These are phyloP conservation scores for Ogataea paraovalis DNA, from an alignment of 805 yeast species.

Conservation along the genomic window DNA sequence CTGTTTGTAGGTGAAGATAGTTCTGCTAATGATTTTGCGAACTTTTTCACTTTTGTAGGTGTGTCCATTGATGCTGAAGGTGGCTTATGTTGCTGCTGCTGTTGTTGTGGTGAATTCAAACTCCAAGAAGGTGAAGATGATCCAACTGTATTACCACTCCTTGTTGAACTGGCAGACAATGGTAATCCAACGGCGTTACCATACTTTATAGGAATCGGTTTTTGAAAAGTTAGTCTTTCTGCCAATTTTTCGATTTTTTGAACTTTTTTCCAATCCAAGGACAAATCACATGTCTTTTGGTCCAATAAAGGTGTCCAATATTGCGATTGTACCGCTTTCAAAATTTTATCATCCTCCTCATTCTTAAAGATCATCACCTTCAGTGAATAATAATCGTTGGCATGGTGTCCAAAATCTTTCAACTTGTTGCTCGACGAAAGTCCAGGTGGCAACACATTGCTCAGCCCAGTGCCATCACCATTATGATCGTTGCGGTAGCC, in stretches of 20 bases:
- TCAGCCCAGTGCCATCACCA: not conserved
- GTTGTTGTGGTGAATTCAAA: not conserved
- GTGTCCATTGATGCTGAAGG: constrained; percentile 2
- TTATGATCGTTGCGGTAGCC: not conserved
- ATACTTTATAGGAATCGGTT: not conserved
- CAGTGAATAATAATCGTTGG: constrained; percentile 64
- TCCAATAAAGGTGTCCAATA: constrained; percentile 38
- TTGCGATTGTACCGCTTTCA: constrained; percentile 40
- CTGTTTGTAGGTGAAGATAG: constrained; percentile 6
- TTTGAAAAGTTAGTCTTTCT: not conserved
- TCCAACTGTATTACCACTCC: no score
- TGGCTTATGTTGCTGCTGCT: not conserved
- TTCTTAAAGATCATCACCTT: constrained; percentile 58
- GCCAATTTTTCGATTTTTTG: not conserved
- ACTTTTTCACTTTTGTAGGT: constrained; percentile 5
- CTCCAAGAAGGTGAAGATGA: constrained; percentile 1
- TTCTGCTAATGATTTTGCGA: constrained; percentile 7
- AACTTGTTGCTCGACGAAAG: constrained; percentile 46
- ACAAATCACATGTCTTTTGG: not conserved
- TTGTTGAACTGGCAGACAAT: not conserved
- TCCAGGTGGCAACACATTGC: constrained; percentile 1
- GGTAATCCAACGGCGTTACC: not conserved
- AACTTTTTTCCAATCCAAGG: not conserved
- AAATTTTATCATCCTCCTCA: constrained; percentile 43
- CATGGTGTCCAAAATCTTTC: constrained; percentile 68